Base-by-base conservation (phyloP, 257 asterid genomes). In the Ajuga chamaepitys region DNA sequence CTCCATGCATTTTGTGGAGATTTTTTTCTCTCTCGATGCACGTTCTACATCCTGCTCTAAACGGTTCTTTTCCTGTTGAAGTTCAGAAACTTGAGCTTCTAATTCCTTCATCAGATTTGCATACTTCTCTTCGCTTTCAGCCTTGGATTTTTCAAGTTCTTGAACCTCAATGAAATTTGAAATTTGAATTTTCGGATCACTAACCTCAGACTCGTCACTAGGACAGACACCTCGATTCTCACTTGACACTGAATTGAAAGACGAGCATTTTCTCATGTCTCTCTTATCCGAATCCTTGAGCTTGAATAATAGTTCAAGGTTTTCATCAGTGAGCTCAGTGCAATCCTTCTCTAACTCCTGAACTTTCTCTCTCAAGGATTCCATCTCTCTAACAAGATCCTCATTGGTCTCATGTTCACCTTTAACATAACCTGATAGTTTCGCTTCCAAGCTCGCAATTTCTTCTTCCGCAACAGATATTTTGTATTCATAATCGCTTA, bases 271-370 rank as follows among this genome's bases (percentile, higher is more conserved):
- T 64, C 68, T 57, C 16, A 75, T 58, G 58, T 22, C 54, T 3
- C 17, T 63, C 40, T 56, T 54, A 63, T 79, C 70, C 0, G 73
- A 83, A 30, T 81, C 95, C 84, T 88, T 89, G 67, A 92, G 77
- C 86, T 87, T 88, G 60, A 86, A 64, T n/a, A 89, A 42, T 26
- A 92, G 91, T 34, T 88, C 91, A 25, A 92, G 87, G 71, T 92
- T 92, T 66, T 92, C 98, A 52, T 85, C 91, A 51, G 98, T 86
- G 66, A 88, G 95, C 84, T 89, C 98, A 10, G 72, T 46, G 58
- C 97, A 85, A 62, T 92, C 95, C 74, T 74, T 85, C 82, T 92
- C 98, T 55, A 92, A 74, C 74, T 88, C 97, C 4, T 65, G 64
- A 59, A 88, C 69, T 77, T 83, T 88, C 70, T 80, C 85, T 67